Base-by-base conservation (phyloP, 805 yeast species). In the Cyberlindnera veronae region DNA sequence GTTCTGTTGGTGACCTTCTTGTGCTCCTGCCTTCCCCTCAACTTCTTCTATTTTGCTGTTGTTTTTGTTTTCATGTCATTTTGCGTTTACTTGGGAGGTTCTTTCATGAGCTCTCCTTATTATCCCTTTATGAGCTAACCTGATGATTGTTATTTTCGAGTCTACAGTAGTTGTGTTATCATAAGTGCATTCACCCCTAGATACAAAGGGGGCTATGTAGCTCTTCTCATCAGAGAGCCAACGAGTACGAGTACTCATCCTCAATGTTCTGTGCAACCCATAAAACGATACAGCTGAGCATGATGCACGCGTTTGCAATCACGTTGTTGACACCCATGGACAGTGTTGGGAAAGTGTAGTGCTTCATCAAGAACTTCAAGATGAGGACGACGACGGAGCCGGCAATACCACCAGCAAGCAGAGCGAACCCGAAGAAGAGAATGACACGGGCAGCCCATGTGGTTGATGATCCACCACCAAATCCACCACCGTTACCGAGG, bases 231-330 rank as follows among this genome's bases (percentile, higher is more conserved):
- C 67, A 86, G 52, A 87, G 68, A 22, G 95, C 89, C 60, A 90
- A 75, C 33, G 95, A 84, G 61, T 93, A 91, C 48, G 95, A 84
- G 64, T 90, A 91, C 63, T 91, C 98, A 58, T 93, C 98, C 62
- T 93, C 97, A 44, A 89, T 81, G 61, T 89, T 93, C 61, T 91
- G 98, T 17, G 96, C 88, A 39, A 91, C 68, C 99, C 99, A 93
- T 54, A 93, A 68, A 8, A 82, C 71, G 34, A 87, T 78, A 63
- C 97, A 90, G 67, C 97, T 88, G 53, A 87, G 66, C 88, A 91
- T 84, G 26, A 91, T 77, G 46, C 83, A 70, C 7, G 77, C 75
- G 55, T 90, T 88, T 32, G 87, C 80, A 17, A 84, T 74, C 29
- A 93, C 90, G 63, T 91, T 91, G 43, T 87, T 80, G 17, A 88